Evolutionary conservation across 768 basidiomycete species (phyloP), one percentile per base, ranked within the genome.

Genomic region (Symmetrospora coprosmae): DNA sequence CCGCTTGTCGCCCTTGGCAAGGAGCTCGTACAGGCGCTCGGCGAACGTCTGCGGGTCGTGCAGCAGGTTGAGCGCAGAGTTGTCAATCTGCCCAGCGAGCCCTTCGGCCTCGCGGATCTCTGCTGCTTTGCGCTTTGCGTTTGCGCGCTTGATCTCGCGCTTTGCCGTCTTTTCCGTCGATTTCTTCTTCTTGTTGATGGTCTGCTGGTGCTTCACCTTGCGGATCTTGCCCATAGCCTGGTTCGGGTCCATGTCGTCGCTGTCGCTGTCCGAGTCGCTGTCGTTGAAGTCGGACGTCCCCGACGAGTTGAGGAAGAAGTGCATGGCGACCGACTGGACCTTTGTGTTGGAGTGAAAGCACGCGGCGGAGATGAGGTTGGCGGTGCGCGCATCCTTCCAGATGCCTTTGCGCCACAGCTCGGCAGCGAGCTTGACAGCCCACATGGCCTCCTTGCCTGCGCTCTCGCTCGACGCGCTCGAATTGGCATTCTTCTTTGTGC

Each of bases 41-140:
- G 82, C 83, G 70, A 97, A 97, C 0, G 85, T 85, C 72, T 99
- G 92, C 2, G 94, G 89, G 70, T 99, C 94, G 66, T 91, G 81
- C 45, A 99, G 78, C 16, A 96, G 80, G 67, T 94, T 86, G 33
- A 97, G 75, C 25, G 90, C 92, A 2, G 91, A 83, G 71, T 96
- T 96, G 23, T 65, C 66, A 4, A 66, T 66, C 6, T 82, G 73
- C 4, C 67, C 69, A 38, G 50, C 55, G 3, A 41, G 41, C 19
- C 23, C 37, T 23, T 65, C 62, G 43, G 69, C 69, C 19, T 67
- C 65, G 39, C 67, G 67, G 17, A 46, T 9, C n/a, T 67, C 69
- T 47, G 70, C 69, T 37, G 71, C 67, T 66, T 73, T 71, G 23
- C 71, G 68, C 69, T 73, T 73, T n/a, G n/a, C n/a, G n/a, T n/a